phyloP scores from a whole-genome alignment of 1,284 basidiomycete genomes.

The Golubevia pallescens region DNA sequence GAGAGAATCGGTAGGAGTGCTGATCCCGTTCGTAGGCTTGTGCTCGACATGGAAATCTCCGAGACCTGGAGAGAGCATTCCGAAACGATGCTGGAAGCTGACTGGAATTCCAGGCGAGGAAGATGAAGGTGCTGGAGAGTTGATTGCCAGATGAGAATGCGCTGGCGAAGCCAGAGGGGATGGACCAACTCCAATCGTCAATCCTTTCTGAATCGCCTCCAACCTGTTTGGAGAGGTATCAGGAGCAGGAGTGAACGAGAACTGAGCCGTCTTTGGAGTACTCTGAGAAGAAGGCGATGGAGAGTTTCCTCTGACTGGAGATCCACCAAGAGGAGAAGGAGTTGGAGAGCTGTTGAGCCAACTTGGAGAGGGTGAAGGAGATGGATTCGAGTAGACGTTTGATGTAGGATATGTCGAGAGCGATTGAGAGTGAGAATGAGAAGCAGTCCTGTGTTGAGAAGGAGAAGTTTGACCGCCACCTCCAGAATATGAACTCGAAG shows the following conservation, averaged over 20 bases:
- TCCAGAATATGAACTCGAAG: conserved; percentile 22
- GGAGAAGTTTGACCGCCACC: conserved; percentile 31
- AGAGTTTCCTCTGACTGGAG: too few species aligned
- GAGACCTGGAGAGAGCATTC: conserved; percentile 49
- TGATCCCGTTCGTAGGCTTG: conserved; percentile 14
- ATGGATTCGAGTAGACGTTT: too few species aligned
- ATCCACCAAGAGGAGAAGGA: too few species aligned
- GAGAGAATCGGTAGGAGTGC: conserved; percentile 21
- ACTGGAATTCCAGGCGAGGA: conserved; percentile 5
- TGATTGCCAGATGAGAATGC: not conserved
- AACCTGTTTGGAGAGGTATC: not conserved
- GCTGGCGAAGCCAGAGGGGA: not conserved
- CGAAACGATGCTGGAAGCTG: conserved; percentile 29
- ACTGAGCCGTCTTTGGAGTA: too few species aligned
- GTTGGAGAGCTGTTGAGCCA: too few species aligned
- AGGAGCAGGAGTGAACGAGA: too few species aligned
- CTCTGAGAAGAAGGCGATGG: too few species aligned
- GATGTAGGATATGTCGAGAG: too few species aligned
- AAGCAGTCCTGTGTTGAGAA: conserved; percentile 5
- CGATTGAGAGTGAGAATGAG: not conserved
- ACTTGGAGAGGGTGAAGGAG: too few species aligned
- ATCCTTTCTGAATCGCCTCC: not conserved
- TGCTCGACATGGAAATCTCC: conserved; percentile 39
- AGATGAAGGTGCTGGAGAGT: not conserved
- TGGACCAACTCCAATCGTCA: not conserved